Evolutionary conservation across 176 grass and related monocot species (phyloP).

Genomic region (Cenchrus americanus): DNA sequence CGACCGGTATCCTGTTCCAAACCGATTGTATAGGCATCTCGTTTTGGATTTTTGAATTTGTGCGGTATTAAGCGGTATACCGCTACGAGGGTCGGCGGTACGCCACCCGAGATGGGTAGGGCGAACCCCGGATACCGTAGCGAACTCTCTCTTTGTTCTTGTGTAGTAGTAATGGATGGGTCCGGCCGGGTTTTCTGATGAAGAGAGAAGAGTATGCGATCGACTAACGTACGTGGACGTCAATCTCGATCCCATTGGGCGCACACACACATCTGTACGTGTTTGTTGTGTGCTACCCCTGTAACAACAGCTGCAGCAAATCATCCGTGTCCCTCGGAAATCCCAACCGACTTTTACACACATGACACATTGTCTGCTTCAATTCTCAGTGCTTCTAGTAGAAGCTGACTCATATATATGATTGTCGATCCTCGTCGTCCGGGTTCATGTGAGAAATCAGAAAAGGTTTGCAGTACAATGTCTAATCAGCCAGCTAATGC

Average conservation of each 20-base stretch:
- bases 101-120: no score
- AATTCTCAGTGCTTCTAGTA: slow-evolving; percentile 24
- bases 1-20: no score
- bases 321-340: slow-evolving; percentile 16
- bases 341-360: background rate
- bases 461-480: background rate
- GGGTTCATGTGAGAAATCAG: background rate
- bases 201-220: background rate
- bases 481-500: background rate
- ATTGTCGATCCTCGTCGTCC: background rate
- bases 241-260: background rate
- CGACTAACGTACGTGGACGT: background rate
- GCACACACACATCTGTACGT: background rate
- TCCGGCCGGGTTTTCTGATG: background rate
- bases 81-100: no score
- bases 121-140: no score
- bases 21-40: no score
- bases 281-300: background rate
- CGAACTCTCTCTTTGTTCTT: background rate
- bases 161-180: background rate
- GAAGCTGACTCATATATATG: slow-evolving; percentile 27
- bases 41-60: no score
- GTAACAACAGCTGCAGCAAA: slow-evolving; percentile 20
- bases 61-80: no score
- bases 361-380: background rate